Base-by-base conservation (phyloP, 192 early-diverging fungal genomes). In the Cladochytrium replicatum region DNA sequence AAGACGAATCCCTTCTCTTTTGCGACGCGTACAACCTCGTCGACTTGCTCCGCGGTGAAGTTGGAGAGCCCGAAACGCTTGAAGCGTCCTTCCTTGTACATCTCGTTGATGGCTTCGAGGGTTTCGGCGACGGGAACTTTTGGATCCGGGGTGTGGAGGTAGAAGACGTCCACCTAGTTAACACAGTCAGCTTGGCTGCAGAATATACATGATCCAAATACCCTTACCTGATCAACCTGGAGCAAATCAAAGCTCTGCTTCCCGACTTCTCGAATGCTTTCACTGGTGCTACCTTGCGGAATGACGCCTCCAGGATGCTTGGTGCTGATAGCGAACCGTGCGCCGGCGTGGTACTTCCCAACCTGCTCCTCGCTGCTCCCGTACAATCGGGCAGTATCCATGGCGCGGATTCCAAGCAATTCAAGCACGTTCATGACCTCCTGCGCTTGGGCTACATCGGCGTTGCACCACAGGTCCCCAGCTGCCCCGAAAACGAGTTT, bases 381-480 rank as follows among this genome's bases (percentile, higher is more conserved):
- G 48, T 72, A 72, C 24, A 72, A 45, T 1, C 54, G 29, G 4
- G 69, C 67, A 11, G 69, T 72, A 24, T 72, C 69, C 32, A 54
- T 44, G 42, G 7, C 5, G 0, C 32, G 19, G 52, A 54, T 29
- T n/a, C 52, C 52, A 5, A 54, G 13, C 43, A 45, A 29, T n/a
- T 29, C 43, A 4, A 25, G 21, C n/a, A 21, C 0, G 23, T 46
- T n/a, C 41, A 42, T 42, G 41, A 8, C 11, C 13, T 42, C n/a
- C n/a, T n/a, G n/a, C n/a, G 26, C n/a, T n/a, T n/a, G n/a, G n/a
- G n/a, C n/a, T n/a, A n/a, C n/a, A n/a, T n/a, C n/a, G n/a, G n/a
- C n/a, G n/a, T n/a, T n/a, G n/a, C n/a, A n/a, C n/a, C n/a, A n/a
- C n/a, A n/a, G n/a, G n/a, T n/a, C n/a, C n/a, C n/a, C n/a, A n/a